A percentile compares a stretch with the other conserved stretches of the same genome.
Evolutionary conservation across 495 filamentous ascomycete species (phyloP).

Genomic region (Lophium mytilinum): DNA sequence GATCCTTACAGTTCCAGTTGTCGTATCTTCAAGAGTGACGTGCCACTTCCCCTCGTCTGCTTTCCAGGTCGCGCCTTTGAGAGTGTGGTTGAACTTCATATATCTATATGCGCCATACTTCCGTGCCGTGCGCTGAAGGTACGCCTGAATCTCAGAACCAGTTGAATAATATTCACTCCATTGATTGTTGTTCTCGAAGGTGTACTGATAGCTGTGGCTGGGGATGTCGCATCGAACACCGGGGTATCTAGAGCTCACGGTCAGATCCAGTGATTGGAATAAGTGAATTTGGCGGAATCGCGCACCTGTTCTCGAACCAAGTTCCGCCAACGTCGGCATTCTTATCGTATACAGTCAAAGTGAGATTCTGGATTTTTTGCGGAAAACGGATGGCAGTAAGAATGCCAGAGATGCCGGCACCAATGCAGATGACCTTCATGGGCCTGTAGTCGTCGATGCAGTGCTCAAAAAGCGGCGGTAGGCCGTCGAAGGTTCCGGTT

Average conservation of each 20-base stretch:
- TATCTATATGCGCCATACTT: conserved; percentile 31
- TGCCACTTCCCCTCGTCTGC: conserved; percentile 28
- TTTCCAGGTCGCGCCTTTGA: conserved; percentile 27
- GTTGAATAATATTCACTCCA: conserved; percentile 26
- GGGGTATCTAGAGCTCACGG: background rate
- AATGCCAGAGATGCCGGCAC: conserved; percentile 45
- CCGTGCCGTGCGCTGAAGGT: conserved; percentile 25
- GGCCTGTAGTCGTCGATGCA: conserved; percentile 22
- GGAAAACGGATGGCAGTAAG: conserved; percentile 31
- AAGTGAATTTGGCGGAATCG: background rate
- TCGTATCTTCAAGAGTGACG: conserved; percentile 9
- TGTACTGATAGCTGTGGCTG: conserved; percentile 26
- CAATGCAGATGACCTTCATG: conserved; percentile 41
- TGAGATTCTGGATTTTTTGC: conserved; percentile 42
- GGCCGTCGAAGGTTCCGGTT: background rate
- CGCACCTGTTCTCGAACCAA: background rate
- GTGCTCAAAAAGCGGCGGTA: background rate
- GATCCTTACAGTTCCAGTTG: background rate
- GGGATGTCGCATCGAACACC: conserved; percentile 7
- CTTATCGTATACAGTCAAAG: conserved; percentile 10
- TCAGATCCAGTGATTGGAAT: background rate
- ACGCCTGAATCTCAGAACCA: conserved; percentile 26
- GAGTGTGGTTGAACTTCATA: conserved; percentile 22
- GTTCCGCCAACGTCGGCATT: conserved; percentile 3
- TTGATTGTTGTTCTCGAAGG: conserved; percentile 31